phyloP scores from a whole-genome alignment of 768 basidiomycete genomes.

The Neoboletus brunneissimus region DNA sequence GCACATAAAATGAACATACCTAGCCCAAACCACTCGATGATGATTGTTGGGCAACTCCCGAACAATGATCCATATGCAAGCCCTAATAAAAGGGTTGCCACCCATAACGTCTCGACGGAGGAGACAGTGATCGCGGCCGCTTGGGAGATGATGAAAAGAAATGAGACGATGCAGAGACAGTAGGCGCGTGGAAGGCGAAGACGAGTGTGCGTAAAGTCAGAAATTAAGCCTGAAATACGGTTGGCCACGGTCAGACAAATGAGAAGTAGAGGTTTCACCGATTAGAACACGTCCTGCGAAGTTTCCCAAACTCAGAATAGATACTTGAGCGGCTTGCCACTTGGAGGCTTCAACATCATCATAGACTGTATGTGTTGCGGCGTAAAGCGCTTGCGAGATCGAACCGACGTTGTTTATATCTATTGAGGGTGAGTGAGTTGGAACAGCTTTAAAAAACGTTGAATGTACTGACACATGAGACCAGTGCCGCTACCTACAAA shows the following conservation, averaged over 20 bases:
- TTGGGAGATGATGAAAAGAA: conserved; percentile 72
- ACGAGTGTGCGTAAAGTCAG: conserved; percentile 60
- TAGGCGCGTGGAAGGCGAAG: conserved; percentile 63
- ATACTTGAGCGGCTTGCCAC: conserved; percentile 86
- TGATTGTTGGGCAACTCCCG: conserved; percentile 70
- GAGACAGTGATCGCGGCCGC: conserved; percentile 52
- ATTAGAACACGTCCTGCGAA: conserved; percentile 75
- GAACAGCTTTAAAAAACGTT: neutral
- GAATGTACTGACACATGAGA: conserved; percentile 58
- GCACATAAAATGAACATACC: conserved; percentile 43
- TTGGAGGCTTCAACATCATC: conserved; percentile 64
- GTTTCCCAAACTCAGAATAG: conserved; percentile 77
- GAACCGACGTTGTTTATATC: conserved; percentile 88
- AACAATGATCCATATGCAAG: conserved; percentile 71
- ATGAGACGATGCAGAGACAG: conserved; percentile 64
- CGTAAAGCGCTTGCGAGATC: conserved; percentile 66
- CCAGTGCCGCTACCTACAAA: conserved; percentile 66
- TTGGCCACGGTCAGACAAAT: neutral
- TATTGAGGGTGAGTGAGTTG: conserved; percentile 23
- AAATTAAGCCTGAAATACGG: conserved; percentile 51
- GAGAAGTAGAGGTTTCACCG: conserved; percentile 39
- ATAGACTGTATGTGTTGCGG: conserved; percentile 56
- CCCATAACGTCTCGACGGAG: conserved; percentile 64
- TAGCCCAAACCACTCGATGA: conserved; percentile 88
- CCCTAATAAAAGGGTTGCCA: conserved; percentile 32